Evolutionary conservation across 1,284 basidiomycete genomes (phyloP), one percentile per base, ranked within the genome.

Genomic region (Paramarasmius palmivorus): DNA sequence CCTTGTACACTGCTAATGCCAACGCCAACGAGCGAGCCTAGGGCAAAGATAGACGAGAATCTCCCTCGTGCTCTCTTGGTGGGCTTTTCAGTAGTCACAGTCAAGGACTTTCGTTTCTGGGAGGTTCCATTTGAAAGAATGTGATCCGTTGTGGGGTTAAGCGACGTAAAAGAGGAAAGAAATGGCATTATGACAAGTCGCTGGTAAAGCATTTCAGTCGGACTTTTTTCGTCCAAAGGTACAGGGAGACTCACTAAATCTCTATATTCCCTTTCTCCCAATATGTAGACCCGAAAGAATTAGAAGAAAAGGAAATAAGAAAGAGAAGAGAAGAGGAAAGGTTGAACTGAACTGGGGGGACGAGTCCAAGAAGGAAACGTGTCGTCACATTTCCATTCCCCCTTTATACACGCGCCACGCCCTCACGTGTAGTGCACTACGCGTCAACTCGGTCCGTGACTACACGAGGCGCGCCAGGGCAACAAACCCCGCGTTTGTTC

Each of bases 341-440:
- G 15, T 29, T 17, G 44, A 7, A 32, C 25, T 23, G n/a, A n/a
- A 42, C 22, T 29, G n/a, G 29, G 44, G 44, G 25, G 44, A 46
- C 44, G 44, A 29, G 44, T 23, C 44, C 44, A 32, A 46, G 44
- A n/a, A 46, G 44, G 44, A 32, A 46, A 46, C 44, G 44, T 29
- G 44, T 32, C 29, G 44, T 29, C 12, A 32, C n/a, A 12, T 32
- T 9, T 17, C 25, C 23, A 1, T 8, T n/a, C 4, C 25, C 25
- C 17, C 26, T 15, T 29, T 46, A 46, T 46, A 46, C 29, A 46
- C 25, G 23, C 25, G 15, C 22, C 22, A 19, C n/a, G n/a, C n/a
- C n/a, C n/a, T n/a, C n/a, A n/a, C n/a, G n/a, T n/a, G n/a, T 46
- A 22, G 32, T 26, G 44, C 32, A 26, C 29, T 32, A 32, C 29